These are phyloP conservation scores for Draba incana DNA, from an alignment of 345 rosid species.

Conservation along the genomic window DNA sequence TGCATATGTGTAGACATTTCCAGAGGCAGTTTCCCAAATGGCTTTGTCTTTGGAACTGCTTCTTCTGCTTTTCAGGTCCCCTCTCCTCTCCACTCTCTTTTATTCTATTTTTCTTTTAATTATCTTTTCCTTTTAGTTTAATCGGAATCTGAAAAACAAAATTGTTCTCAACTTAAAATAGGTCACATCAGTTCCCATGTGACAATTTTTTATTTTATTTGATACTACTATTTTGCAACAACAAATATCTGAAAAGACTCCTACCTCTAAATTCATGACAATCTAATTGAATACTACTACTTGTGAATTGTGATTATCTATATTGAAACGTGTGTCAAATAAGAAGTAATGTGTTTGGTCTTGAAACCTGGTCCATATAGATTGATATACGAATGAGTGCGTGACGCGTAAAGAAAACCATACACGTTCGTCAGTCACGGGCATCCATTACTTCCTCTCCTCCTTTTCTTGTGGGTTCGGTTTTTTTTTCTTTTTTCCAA, in stretches of 20 bases:
- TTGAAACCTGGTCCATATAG: not conserved
- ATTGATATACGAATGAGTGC: not conserved
- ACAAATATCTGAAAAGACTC: not conserved
- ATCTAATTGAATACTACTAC: not conserved
- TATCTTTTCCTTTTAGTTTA: not conserved
- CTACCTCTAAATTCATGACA: not conserved
- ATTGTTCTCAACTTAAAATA: slow-evolving; percentile 18
- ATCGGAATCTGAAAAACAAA: not conserved
- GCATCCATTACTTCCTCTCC: slow-evolving; percentile 7
- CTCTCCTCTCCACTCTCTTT: slow-evolving; percentile 26
- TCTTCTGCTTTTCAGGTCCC: slow-evolving; percentile 61
- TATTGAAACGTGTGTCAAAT: not conserved
- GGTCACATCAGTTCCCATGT: slow-evolving; percentile 25
- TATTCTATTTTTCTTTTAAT: not conserved
- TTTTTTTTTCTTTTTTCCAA: slow-evolving; percentile 3
- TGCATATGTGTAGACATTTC: slow-evolving; percentile 44
- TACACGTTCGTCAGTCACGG: slow-evolving; percentile 23
- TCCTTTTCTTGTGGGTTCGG: slow-evolving; percentile 24
- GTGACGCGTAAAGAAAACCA: slow-evolving; percentile 29
- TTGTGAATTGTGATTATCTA: not conserved
- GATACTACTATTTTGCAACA: too few relatives aligned
- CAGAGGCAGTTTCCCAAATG: slow-evolving; percentile 54
- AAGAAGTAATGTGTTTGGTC: not conserved
- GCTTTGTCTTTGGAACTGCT: slow-evolving; percentile 64
- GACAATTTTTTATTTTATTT: not conserved